Conservation (phyloP, 306 rosid species). For the Castanea mollissima region DNA sequence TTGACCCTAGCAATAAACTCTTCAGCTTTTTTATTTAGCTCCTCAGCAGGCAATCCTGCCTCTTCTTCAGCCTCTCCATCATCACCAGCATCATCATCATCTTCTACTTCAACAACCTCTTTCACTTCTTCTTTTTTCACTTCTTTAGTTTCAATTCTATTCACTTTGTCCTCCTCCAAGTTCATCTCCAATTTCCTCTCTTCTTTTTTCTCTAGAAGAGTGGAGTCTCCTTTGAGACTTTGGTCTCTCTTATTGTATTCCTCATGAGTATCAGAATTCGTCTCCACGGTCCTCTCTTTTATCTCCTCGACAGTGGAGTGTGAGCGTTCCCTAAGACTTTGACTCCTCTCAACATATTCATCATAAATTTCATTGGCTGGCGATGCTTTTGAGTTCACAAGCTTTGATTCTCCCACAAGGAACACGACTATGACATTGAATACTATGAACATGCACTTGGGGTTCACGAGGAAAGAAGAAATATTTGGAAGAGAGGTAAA, state of each 20-base stretch:
- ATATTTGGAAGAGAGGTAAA: conserved; percentile 22
- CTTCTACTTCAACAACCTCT: not conserved
- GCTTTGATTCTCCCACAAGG: conserved; percentile 43
- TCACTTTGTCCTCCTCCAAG: not conserved
- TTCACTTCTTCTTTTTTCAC: not conserved
- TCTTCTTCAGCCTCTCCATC: conserved; percentile 14
- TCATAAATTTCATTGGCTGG: conserved; percentile 16
- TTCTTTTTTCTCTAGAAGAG: conserved; percentile 16
- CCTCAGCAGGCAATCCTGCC: conserved; percentile 32
- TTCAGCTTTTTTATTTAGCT: conserved; percentile 43
- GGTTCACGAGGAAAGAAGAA: conserved; percentile 28
- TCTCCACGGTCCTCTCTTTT: not conserved
- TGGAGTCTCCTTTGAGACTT: conserved; percentile 1
- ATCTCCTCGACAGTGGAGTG: not conserved
- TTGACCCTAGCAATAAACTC: conserved; percentile 51
- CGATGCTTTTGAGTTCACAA: conserved; percentile 10
- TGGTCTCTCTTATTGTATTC: conserved; percentile 17
- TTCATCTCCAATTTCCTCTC: not conserved
- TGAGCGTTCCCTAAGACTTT: conserved; percentile 3
- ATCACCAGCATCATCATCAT: not conserved
- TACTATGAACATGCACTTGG: conserved; percentile 38
- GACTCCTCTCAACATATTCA: conserved; percentile 28
- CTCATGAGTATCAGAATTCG: not conserved
- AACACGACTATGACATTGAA: conserved; percentile 39
- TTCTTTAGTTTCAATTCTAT: conserved; percentile 4